phyloP scores from a whole-genome alignment of 164 flowering plant species.

The Euptelea pleiosperma region DNA sequence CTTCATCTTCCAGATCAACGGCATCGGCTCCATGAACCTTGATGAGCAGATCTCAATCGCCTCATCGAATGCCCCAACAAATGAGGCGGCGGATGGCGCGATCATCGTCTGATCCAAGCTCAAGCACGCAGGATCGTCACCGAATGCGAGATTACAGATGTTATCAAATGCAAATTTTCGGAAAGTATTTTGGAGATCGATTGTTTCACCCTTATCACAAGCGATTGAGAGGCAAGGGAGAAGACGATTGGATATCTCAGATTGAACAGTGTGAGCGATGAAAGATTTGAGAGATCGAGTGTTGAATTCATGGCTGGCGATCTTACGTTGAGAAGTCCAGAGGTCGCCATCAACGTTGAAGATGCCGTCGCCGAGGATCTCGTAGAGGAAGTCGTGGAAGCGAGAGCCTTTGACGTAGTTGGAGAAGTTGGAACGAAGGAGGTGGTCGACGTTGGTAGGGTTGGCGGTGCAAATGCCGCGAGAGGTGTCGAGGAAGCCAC shows the following conservation, averaged over 20 bases:
- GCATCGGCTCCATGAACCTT: constrained; percentile 27
- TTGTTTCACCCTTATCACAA: neutral
- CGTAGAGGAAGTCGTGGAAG: constrained; percentile 30
- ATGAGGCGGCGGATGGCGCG: constrained; percentile 1
- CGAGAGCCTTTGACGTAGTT: constrained; percentile 50
- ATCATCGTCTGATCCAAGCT: neutral
- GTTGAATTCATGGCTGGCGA: constrained; percentile 47
- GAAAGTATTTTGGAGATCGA: constrained; percentile 39
- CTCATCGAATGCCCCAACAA: constrained; percentile 37
- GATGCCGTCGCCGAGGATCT: constrained; percentile 48
- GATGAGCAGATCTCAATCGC: constrained; percentile 23
- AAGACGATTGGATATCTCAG: constrained; percentile 26
- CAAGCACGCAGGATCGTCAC: constrained; percentile 32
- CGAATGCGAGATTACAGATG: constrained; percentile 45
- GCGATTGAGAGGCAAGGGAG: constrained; percentile 31
- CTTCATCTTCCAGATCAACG: constrained; percentile 38
- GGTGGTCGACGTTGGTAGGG: constrained; percentile 37
- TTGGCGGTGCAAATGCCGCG: constrained; percentile 39
- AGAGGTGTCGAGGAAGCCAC: constrained; percentile 25
- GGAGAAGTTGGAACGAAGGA: constrained; percentile 39
- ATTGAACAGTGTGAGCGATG: constrained; percentile 25
- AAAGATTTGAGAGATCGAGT: constrained; percentile 41
- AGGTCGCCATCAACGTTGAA: constrained; percentile 39
- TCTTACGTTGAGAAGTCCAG: constrained; percentile 47
- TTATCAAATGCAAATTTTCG: constrained; percentile 34